Evolutionary conservation across 371 early-diverging fungal species (phyloP), one percentile per base, ranked within the genome.

Genomic region (Apophysomyces elegans): DNA sequence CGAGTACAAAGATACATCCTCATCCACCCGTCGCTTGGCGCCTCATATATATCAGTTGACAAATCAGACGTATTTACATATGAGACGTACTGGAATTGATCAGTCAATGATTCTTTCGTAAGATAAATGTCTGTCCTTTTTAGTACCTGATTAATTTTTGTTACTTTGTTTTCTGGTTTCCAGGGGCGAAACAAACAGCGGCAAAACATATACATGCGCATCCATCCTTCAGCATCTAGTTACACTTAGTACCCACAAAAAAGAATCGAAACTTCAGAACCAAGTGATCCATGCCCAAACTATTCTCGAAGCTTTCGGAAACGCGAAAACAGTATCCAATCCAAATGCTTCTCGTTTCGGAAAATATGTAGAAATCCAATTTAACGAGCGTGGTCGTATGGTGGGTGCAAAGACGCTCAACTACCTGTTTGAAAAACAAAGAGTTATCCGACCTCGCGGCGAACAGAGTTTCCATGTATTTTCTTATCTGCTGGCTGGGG

Each of bases 391-490:
- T 32, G 92, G 94, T 14, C 87, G 88, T 21, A 86, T 96, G 68
- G 78, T 88, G 9, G 94, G 96, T 26, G 88, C 88, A 5, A 94
- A 92, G 77, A 75, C 91, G 64, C 81, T 95, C 59, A 91, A 93
- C 64, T 96, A 93, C 74, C 83, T 95, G 61, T 77, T 96, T 36
- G 96, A 98, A 67, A 89, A 89, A 74, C 79, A 77, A 57, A 84
- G 93, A 37, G 84, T 92, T 26, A 74, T 84, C 6, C 73, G 75
- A 26, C 57, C 81, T 16, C 77, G 79, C 35, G 84, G 86, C 41
- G 92, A 96, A 69, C 87, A 92, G 66, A 97, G 90, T 73, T 98
- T 97, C 77, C 95, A 98, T 74, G 90, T 96, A 43, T 95, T 99
- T 73, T 95, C 96, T 73, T 90, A 95, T 60, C 81, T 98, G 26